Evolutionary conservation across 306 rosid genomes (phyloP).

Genomic region (Acacia crassicarpa): DNA sequence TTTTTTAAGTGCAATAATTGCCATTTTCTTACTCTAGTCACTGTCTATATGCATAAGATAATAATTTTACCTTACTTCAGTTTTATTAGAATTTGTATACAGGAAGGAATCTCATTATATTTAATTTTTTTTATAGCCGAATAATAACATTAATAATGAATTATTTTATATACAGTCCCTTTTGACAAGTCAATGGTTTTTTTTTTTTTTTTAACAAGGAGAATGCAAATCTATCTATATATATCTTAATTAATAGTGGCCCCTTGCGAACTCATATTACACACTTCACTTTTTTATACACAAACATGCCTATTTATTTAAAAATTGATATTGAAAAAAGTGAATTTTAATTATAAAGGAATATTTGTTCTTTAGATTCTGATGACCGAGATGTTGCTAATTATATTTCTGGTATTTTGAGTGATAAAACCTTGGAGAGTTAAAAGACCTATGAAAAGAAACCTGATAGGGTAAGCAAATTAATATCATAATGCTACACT

Average conservation of each 20-base stretch:
- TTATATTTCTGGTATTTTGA: neutral
- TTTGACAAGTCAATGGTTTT: neutral
- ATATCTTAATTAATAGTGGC: neutral
- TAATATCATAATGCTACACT: too few species aligned
- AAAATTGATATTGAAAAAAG: neutral
- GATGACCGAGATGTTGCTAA: neutral
- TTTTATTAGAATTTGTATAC: neutral
- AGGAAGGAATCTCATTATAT: neutral
- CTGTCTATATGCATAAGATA: slow-evolving; percentile 1
- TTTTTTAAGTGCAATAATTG: neutral
- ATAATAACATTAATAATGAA: neutral
- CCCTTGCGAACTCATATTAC: neutral
- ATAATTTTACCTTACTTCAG: neutral
- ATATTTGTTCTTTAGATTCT: neutral
- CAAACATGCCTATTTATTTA: neutral
- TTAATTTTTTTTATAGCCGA: neutral
- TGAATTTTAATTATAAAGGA: neutral
- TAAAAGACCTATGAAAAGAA: neutral
- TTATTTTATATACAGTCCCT: neutral
- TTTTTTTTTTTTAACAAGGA: neutral
- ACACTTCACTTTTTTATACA: neutral
- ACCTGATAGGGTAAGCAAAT: neutral
- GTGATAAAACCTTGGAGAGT: neutral
- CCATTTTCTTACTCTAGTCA: slow-evolving; percentile 24
- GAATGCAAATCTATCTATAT: neutral